Evolutionary conservation across 306 rosid genomes (phyloP).

Genomic region (Potentilla sterilis): DNA sequence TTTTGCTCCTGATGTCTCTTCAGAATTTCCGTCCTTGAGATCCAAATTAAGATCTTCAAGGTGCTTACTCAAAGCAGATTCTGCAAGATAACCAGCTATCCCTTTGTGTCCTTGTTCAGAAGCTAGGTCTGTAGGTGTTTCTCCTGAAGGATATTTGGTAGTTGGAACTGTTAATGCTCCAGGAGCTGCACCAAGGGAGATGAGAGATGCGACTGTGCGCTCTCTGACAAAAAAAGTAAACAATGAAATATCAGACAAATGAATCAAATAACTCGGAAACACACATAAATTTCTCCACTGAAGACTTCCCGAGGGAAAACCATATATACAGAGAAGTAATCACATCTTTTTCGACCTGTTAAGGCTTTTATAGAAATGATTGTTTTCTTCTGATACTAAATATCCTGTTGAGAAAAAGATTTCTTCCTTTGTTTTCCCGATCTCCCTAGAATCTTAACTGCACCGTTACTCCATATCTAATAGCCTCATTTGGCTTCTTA

Average conservation of each 20-base stretch:
- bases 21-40: conserved; percentile 29
- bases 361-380: not conserved
- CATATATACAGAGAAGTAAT: not conserved
- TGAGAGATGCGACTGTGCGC: conserved; percentile 66
- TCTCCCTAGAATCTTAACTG: not conserved
- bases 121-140: conserved; percentile 87
- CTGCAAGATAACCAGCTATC: conserved; percentile 89
- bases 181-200: conserved; percentile 77
- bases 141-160: conserved; percentile 55
- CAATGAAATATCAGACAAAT: conserved; percentile 6
- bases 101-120: conserved; percentile 82
- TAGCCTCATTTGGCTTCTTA: not conserved
- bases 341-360: not conserved
- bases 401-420: not conserved
- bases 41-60: conserved; percentile 58
- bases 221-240: conserved; percentile 52
- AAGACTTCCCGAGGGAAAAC: not conserved
- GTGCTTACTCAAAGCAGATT: conserved; percentile 53
- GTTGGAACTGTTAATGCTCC: conserved; percentile 74
- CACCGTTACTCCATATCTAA: not conserved
- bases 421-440: not conserved
- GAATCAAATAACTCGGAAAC: not conserved
- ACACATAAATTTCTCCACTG: not conserved
- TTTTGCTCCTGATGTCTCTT: conserved; percentile 43
- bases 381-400: no score